Percentiles rank a stretch among this genome's conserved stretches.
These are phyloP conservation scores for Suillus variegatus DNA, from an alignment of 768 basidiomycete species.

Conservation along the genomic window DNA sequence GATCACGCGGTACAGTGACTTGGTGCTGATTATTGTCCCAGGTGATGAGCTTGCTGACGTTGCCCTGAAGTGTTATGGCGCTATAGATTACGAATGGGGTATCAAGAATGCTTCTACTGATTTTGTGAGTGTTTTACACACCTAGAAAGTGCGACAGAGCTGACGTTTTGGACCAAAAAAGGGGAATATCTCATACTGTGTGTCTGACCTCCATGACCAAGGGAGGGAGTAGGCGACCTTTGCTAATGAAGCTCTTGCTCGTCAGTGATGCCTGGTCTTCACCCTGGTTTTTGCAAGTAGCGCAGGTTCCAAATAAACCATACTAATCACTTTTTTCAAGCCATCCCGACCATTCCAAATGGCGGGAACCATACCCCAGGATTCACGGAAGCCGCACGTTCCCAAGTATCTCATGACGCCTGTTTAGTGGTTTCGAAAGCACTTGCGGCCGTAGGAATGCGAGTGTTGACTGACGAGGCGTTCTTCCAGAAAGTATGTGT, in stretches of 20 bases:
- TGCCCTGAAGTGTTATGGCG: slow-evolving; percentile 54
- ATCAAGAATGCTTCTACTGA: slow-evolving; percentile 72
- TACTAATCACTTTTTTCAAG: slow-evolving; percentile 31
- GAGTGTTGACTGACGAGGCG: slow-evolving; percentile 60
- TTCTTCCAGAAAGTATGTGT: slow-evolving; percentile 54
- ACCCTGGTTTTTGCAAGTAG: slow-evolving; percentile 52
- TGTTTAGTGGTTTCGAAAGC: slow-evolving; percentile 63
- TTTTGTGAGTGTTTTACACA: slow-evolving; percentile 52
- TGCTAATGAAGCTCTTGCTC: slow-evolving; percentile 12
- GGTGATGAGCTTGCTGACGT: slow-evolving; percentile 64
- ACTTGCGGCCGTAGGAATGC: slow-evolving; percentile 63
- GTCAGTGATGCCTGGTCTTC: slow-evolving; percentile 51
- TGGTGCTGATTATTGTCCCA: slow-evolving; percentile 21
- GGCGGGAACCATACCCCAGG: slow-evolving; percentile 74
- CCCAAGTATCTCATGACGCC: slow-evolving; percentile 56
- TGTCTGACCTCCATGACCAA: neutral
- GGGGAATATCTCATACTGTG: slow-evolving; percentile 66
- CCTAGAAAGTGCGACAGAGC: neutral
- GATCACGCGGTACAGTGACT: neutral
- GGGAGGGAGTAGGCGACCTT: no score
- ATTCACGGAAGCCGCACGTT: slow-evolving; percentile 61
- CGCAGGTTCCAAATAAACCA: slow-evolving; percentile 1
- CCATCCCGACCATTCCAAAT: slow-evolving; percentile 64
- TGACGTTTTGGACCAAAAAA: neutral
- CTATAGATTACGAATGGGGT: slow-evolving; percentile 60